A percentile compares a stretch with the other conserved stretches of the same genome.
These are phyloP conservation scores for Lasiodiplodia sp. DNA, from an alignment of 2,329 filamentous ascomycete species.

Conservation along the genomic window DNA sequence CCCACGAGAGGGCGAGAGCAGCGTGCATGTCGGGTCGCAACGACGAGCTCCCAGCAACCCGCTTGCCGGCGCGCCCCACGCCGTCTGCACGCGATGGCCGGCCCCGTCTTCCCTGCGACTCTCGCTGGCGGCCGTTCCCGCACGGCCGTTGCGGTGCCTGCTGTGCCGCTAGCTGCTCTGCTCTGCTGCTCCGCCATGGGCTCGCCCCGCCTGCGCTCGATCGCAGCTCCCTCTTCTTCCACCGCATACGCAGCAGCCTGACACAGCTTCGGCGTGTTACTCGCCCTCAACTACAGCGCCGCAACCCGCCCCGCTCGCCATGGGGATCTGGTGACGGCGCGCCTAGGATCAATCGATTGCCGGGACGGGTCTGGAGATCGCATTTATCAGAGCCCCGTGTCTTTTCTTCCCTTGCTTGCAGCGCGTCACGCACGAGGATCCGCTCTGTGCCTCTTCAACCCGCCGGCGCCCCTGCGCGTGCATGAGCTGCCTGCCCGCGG, in stretches of 20 bases:
- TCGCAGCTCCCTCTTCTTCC: constrained; percentile 18
- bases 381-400: constrained; percentile 16
- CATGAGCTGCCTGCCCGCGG: background rate
- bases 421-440: constrained; percentile 5
- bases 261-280: constrained; percentile 2
- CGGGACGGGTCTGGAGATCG: constrained; percentile 17
- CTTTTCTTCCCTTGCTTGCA: constrained; percentile 15
- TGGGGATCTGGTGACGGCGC: constrained; percentile 24
- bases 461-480: background rate
- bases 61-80: background rate
- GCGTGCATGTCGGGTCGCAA: background rate
- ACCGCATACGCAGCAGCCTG: constrained; percentile 17
- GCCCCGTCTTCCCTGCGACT: background rate
- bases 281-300: background rate
- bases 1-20: background rate
- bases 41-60: background rate
- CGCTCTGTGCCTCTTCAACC: background rate
- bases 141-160: background rate
- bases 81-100: background rate
- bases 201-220: constrained; percentile 4
- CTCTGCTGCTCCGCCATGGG: background rate
- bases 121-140: background rate
- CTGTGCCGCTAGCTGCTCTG: constrained; percentile 1
- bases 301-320: background rate
- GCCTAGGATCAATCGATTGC: constrained; percentile 16